Percentiles rank a stretch among this genome's conserved stretches.
Evolutionary conservation across 805 yeast species (phyloP).

Genomic region (Sugiyamaella qingdaonensis): DNA sequence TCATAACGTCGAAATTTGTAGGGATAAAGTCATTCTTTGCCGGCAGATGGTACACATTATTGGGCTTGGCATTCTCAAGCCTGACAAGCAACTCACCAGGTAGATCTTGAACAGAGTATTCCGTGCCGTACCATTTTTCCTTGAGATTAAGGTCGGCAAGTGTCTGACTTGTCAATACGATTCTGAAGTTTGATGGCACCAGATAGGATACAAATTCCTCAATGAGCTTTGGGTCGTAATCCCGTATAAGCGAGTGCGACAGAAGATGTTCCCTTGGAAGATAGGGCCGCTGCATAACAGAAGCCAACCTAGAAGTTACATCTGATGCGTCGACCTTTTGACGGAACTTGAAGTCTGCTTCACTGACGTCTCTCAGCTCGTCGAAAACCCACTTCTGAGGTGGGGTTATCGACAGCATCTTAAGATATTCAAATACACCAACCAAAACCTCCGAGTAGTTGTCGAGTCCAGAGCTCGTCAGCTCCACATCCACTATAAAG

Average conservation of each 20-base stretch:
- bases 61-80: conserved; percentile 31
- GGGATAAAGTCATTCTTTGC: conserved; percentile 78
- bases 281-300: conserved; percentile 49
- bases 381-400: conserved; percentile 77
- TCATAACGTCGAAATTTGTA: conserved; percentile 61
- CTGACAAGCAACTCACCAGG: conserved; percentile 32
- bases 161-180: conserved; percentile 50
- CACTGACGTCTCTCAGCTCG: conserved; percentile 68
- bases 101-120: conserved; percentile 44
- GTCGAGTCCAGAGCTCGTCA: conserved; percentile 63
- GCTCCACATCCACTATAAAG: conserved; percentile 66
- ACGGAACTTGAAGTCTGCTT: conserved; percentile 68
- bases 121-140: conserved; percentile 92
- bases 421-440: conserved; percentile 67
- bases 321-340: conserved; percentile 71
- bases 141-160: conserved; percentile 44
- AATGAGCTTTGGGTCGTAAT: conserved; percentile 55
- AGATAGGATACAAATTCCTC: conserved; percentile 47
- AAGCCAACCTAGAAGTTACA: conserved; percentile 68
- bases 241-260: conserved; percentile 51
- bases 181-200: conserved; percentile 56
- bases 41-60: conserved; percentile 46
- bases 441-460: conserved; percentile 59
- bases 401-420: conserved; percentile 49
- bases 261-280: conserved; percentile 66